Evolutionary conservation across 2,329 filamentous ascomycete genomes (phyloP), one percentile per base, ranked within the genome.

Genomic region (Alternaria gaisen): DNA sequence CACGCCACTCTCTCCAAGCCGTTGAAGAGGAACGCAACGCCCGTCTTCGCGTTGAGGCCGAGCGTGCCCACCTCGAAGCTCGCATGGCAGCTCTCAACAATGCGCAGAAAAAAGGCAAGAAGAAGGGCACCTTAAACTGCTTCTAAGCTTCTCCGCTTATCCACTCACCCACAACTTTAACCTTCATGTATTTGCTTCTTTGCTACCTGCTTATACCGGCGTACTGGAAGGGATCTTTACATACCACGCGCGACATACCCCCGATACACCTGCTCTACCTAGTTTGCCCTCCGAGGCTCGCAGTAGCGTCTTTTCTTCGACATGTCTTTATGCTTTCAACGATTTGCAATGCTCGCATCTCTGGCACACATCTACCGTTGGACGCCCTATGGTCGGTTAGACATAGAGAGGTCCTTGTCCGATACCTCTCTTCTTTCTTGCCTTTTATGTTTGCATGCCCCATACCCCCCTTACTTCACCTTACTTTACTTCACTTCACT

Each of bases 11-110:
- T 65, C 86, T 98, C 69, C 93, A 97, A 78, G 92, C 93, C 63
- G 92, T 98, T 22, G 96, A 99, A 78, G 94, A 99, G 80, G 95
- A 99, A 85, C 88, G 94, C 71, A 94, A 92, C 83, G 96, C 97
- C 82, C 87, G 95, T 62, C 86, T 93, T 66, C 92, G 94, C 65
- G 94, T 96, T 36, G 95, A 99, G 83, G 88, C 91, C 67, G 95
- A 95, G 43, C 86, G 91, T 55, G 91, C 91, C 40, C 92, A 97
- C 73, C 87, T 99, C 26, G 94, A 99, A 81, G 93, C 97, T 83
- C 88, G 94, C 58, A 99, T 85, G 83, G 77, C 76, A 47, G 80
- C 81, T 56, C 78, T 99, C 89, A 93, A 94, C 74, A 90, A 91
- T 60, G 90, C 95, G 78, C 94, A 90, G 81, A 90, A 91, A 83